Conservation (phyloP, 1,139 yeast genomes). For the Yamadazyma triangularis region DNA sequence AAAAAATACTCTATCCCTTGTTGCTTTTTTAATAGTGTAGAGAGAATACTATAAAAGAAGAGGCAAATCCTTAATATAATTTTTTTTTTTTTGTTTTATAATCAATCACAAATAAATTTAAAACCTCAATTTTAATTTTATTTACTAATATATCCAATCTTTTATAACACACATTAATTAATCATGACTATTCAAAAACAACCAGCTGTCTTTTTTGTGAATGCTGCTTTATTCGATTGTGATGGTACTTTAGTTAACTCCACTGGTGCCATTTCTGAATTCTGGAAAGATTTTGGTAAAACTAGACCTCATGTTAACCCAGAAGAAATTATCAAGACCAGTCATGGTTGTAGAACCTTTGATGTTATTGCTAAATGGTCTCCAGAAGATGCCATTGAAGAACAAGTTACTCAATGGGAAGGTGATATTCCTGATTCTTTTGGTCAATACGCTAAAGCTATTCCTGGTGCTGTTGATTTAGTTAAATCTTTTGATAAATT, state of each 20-base stretch:
- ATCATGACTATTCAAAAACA: conserved; percentile 27
- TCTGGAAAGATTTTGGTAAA: conserved; percentile 72
- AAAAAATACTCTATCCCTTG: not conserved
- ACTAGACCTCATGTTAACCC: conserved; percentile 69
- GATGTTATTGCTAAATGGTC: conserved; percentile 74
- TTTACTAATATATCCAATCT: not conserved
- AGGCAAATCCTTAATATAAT: not conserved
- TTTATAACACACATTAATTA: conserved; percentile 1
- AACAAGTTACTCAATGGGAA: conserved; percentile 66
- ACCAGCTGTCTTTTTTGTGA: conserved; percentile 44
- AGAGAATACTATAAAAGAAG: not conserved
- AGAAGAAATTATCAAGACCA: conserved; percentile 63
- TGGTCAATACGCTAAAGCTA: conserved; percentile 67
- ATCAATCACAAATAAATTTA: conserved; percentile 1
- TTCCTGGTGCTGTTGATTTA: conserved; percentile 68
- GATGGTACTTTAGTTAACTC: conserved; percentile 85
- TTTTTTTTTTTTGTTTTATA: too few species aligned
- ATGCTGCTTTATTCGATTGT: conserved; percentile 67
- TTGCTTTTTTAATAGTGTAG: too few species aligned
- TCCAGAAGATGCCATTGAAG: conserved; percentile 66
- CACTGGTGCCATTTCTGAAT: conserved; percentile 75
- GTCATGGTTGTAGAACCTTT: conserved; percentile 80
- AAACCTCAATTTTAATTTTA: not conserved
- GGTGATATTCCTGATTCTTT: conserved; percentile 67
- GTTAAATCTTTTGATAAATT: conserved; percentile 49